phyloP scores from a whole-genome alignment of 2,329 filamentous ascomycete species.

The Beauveria bassiana region DNA sequence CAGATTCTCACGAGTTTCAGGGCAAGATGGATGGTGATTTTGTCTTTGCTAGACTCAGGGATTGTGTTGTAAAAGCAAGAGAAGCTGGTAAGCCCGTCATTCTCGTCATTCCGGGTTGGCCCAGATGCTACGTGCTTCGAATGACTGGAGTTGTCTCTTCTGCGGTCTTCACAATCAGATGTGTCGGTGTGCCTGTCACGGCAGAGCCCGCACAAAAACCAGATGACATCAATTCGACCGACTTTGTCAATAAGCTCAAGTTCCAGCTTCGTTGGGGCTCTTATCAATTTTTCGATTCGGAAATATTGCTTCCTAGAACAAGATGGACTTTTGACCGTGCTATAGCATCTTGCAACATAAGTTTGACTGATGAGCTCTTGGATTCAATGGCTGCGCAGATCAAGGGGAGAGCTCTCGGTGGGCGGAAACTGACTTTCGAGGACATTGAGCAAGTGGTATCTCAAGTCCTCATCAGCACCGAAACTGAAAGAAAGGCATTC shows the following conservation, averaged over 20 bases:
- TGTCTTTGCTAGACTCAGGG: neutral
- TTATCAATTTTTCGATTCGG: neutral
- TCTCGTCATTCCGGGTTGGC: neutral
- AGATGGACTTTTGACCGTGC: neutral
- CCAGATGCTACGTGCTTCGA: rapidly evolving
- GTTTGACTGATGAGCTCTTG: neutral
- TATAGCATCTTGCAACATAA: too few relatives aligned
- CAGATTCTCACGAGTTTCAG: neutral
- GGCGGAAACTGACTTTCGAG: neutral
- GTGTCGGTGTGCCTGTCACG: neutral
- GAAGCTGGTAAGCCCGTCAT: neutral
- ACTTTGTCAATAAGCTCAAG: neutral
- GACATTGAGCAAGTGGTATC: neutral
- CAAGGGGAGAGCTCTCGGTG: neutral
- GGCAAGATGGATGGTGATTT: too few relatives aligned
- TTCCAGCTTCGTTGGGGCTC: neutral
- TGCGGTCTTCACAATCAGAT: neutral
- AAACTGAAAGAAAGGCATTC: neutral
- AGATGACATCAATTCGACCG: neutral
- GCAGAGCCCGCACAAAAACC: neutral
- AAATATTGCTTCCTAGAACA: neutral
- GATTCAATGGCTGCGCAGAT: neutral
- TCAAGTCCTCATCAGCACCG: neutral
- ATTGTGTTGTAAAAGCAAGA: neutral
- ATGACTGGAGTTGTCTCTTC: neutral